Conservation (phyloP, 345 rosid species). For the Eucalyptus sideroxylon region DNA sequence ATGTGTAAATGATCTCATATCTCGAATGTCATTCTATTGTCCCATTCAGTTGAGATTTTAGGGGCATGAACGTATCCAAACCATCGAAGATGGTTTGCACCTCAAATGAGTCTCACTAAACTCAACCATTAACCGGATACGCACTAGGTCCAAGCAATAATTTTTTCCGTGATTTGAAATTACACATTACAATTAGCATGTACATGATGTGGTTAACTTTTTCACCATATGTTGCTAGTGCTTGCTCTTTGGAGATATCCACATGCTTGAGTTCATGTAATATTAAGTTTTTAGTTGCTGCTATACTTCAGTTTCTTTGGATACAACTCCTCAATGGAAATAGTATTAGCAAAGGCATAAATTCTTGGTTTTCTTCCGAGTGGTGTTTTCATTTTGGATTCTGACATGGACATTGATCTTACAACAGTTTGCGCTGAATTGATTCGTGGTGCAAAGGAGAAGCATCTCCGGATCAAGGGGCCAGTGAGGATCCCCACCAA, state of each 20-base stretch:
- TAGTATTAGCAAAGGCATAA: not conserved
- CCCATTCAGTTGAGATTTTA: not conserved
- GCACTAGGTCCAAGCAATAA: not conserved
- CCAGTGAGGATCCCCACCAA: conserved; percentile 13
- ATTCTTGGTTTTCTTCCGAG: not conserved
- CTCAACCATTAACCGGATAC: not conserved
- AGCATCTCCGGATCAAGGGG: conserved; percentile 5
- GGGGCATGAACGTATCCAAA: not conserved
- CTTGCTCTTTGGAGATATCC: not conserved
- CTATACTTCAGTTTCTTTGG: not conserved
- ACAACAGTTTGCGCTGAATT: not conserved
- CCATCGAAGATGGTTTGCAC: not conserved
- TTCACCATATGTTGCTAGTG: not conserved
- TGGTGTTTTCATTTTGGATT: not conserved
- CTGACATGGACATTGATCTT: not conserved
- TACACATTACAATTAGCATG: not conserved
- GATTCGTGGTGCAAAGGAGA: conserved; percentile 6
- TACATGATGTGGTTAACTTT: not conserved
- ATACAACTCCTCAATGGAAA: not conserved
- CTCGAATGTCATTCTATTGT: not conserved
- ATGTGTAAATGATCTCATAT: not conserved
- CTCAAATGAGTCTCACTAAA: not conserved
- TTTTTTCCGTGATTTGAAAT: not conserved
- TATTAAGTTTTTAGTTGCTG: not conserved
- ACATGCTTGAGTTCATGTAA: not conserved